Evolutionary conservation across 2,329 filamentous ascomycete species (phyloP).

Genomic region (Epichloe bromicola): DNA sequence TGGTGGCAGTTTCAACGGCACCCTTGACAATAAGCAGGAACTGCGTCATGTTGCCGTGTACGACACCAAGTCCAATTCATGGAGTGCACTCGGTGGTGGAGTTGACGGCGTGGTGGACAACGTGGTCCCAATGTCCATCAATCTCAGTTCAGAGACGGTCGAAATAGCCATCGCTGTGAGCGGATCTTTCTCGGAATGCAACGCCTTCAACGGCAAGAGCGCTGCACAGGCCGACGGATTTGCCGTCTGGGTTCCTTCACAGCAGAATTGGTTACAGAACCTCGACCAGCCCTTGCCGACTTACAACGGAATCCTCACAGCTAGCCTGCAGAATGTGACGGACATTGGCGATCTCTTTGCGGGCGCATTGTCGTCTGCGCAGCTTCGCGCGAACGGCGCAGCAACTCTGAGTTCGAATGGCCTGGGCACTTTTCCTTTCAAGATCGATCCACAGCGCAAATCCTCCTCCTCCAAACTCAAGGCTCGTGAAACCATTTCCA

Average conservation of each 20-base stretch:
- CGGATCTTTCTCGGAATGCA: constrained; percentile 64
- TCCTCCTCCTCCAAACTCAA: constrained; percentile 21
- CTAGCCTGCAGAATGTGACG: constrained; percentile 52
- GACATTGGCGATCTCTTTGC: constrained; percentile 58
- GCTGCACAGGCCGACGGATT: constrained; percentile 58
- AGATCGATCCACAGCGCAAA: constrained; percentile 28
- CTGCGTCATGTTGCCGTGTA: constrained; percentile 69
- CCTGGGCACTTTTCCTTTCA: constrained; percentile 44
- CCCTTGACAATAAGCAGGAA: constrained; percentile 46
- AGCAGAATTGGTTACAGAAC: constrained; percentile 78
- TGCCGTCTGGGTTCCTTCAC: constrained; percentile 82
- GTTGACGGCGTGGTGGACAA: constrained; percentile 66
- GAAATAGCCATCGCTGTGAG: constrained; percentile 70
- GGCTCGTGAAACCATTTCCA: constrained; percentile 33
- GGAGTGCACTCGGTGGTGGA: constrained; percentile 71
- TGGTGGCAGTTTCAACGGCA: constrained; percentile 74
- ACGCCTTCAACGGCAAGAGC: constrained; percentile 50
- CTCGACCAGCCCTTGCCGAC: constrained; percentile 50
- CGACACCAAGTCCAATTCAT: constrained; percentile 52
- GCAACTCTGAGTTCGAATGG: constrained; percentile 46
- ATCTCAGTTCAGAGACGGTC: constrained; percentile 53
- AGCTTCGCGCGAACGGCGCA: constrained; percentile 59
- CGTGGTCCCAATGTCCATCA: constrained; percentile 67
- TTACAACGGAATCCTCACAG: constrained; percentile 60
- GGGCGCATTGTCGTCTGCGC: constrained; percentile 68